Percentiles rank a stretch among this genome's conserved stretches.
Evolutionary conservation across 805 yeast genomes (phyloP).

Genomic region (Saturnispora zaruensis): DNA sequence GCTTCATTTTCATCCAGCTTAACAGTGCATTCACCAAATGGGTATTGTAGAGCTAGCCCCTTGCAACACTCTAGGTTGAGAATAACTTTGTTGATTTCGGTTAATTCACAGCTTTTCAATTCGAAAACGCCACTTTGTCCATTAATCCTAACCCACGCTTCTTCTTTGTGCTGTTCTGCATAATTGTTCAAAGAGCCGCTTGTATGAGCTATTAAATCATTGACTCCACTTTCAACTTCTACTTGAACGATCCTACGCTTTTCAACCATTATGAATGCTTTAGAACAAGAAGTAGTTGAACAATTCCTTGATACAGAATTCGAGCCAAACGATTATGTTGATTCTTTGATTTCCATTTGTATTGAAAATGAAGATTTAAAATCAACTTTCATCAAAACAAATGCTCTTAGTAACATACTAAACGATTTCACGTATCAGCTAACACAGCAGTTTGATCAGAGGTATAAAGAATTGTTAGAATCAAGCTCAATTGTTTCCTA

Average conservation of each 20-base stretch:
- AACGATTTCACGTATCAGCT: slow-evolving; percentile 57
- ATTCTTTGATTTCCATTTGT: slow-evolving; percentile 41
- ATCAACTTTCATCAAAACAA: slow-evolving; percentile 15
- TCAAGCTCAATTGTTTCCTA: slow-evolving; percentile 1
- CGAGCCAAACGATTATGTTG: slow-evolving; percentile 56
- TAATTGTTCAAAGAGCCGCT: not conserved
- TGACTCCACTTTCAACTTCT: not conserved
- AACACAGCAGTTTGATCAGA: slow-evolving; percentile 43
- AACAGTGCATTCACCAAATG: slow-evolving; percentile 12
- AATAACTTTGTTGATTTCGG: not conserved
- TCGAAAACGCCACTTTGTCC: slow-evolving; percentile 6
- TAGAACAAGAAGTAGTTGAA: slow-evolving; percentile 33
- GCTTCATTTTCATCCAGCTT: slow-evolving; percentile 15
- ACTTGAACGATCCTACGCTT: slow-evolving; percentile 1
- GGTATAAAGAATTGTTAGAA: slow-evolving; percentile 33
- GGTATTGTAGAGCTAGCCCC: not conserved
- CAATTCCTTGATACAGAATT: slow-evolving; percentile 66
- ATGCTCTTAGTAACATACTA: slow-evolving; percentile 20
- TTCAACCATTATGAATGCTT: not conserved
- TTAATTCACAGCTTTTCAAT: not conserved
- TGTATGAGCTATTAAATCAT: not conserved
- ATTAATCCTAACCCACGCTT: slow-evolving; percentile 7
- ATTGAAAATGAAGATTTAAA: slow-evolving; percentile 14
- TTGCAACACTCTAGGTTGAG: not conserved
- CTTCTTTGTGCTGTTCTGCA: not conserved